Base-by-base conservation (phyloP, 169 alveolate genomes). In the Cryptosporidium ryanae region DNA sequence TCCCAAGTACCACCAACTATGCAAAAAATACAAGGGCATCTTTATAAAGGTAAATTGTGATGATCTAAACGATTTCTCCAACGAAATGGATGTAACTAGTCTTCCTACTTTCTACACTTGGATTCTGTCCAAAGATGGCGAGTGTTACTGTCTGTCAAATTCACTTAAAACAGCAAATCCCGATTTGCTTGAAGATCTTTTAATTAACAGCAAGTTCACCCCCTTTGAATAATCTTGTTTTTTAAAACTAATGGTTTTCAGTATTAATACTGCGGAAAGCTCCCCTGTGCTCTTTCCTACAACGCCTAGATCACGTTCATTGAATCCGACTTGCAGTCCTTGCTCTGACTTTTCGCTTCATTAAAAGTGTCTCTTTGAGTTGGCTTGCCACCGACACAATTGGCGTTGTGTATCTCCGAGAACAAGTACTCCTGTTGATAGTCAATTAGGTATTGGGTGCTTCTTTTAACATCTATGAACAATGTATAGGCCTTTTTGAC, bases 381-480 rank as follows among this genome's bases (percentile, higher is more conserved):
- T 38, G 3, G 46, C 8, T 38, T 38, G 8, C 13, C 46, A 38
- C 46, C 27, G 27, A 0, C 12, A 0, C 5, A 5, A 52, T 52
- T 12, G 5, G 34, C 31, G 6, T 15, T 15, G 18, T 76, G 76
- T 27, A 76, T 61, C 43, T 76, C 87, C 10, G 87, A 76, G 25
- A 76, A 76, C 6, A 76, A 61, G 38, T 76, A 76, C 59, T 76
- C 87, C 34, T 76, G 76, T 25, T 76, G 87, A 18, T 76, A 76
- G 6, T 76, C 87, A 76, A 94, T 93, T 61, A 98, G 93, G 94
- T 96, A 98, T 89, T 97, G 97, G 52, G 99, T 96, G 66, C 97
- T 92, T 84, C 99, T 92, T 84, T 96, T 96, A 49, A 97, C 97
- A 84, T 98, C 99, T 82, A 97, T 96, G 84, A 98, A 98, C 89